Evolutionary conservation across 768 basidiomycete species (phyloP).

Genomic region (Boletus rex-veris): DNA sequence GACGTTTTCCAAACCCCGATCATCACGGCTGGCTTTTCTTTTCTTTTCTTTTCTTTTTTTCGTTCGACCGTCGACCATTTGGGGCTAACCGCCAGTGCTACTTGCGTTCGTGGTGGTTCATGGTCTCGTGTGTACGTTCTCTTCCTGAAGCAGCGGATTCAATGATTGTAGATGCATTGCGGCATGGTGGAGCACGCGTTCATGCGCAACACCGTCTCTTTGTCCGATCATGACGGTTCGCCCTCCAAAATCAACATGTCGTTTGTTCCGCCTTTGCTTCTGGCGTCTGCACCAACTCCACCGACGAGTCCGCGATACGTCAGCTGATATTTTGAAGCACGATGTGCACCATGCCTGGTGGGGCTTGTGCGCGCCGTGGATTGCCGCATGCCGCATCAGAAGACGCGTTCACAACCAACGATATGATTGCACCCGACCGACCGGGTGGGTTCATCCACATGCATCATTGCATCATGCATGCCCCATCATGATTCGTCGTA

Average conservation of each 20-base stretch:
- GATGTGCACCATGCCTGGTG: not conserved
- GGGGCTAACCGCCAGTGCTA: not conserved
- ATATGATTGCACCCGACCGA: not conserved
- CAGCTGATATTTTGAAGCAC: not conserved
- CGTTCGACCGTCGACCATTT: not conserved
- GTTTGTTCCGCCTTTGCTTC: not conserved
- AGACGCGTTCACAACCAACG: not conserved
- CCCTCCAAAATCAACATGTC: not conserved
- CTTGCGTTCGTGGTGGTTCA: too few species aligned
- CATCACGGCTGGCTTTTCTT: not conserved
- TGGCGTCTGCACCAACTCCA: not conserved
- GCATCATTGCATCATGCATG: too few species aligned
- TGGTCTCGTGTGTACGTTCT: not conserved
- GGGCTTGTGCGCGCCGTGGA: slow-evolving; percentile 1
- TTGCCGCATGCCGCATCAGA: not conserved
- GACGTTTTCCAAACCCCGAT: not conserved
- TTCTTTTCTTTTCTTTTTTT: too few species aligned
- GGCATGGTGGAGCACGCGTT: too few species aligned
- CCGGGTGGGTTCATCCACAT: not conserved
- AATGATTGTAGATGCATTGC: too few species aligned
- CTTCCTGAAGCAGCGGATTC: not conserved
- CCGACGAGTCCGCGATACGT: not conserved
- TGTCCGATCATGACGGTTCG: not conserved
- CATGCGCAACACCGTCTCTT: not conserved
- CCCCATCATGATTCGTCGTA: too few species aligned